Evolutionary conservation across 257 asterid species (phyloP).

Genomic region (Leptodermis oblonga): DNA sequence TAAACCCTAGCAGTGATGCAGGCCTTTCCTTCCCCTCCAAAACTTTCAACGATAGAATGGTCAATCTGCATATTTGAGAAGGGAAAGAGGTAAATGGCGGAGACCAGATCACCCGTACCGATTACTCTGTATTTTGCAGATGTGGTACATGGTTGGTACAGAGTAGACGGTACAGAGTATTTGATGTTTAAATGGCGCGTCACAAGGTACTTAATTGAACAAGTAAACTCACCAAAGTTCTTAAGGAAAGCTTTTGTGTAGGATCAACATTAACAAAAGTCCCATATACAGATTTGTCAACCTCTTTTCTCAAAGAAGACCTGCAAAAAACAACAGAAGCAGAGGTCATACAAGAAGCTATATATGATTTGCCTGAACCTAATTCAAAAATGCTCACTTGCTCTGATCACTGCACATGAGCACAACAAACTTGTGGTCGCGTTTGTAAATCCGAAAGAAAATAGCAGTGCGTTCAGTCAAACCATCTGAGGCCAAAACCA

Average conservation of each 20-base stretch:
- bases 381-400: conserved; percentile 17
- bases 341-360: neutral
- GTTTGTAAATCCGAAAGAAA: conserved; percentile 25
- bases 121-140: no score
- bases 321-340: conserved; percentile 2
- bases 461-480: conserved; percentile 31
- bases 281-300: conserved; percentile 23
- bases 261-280: conserved; percentile 29
- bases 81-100: no score
- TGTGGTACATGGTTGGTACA: no score
- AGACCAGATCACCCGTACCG: no score
- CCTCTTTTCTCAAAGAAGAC: conserved; percentile 25
- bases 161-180: no score
- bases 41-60: conserved; percentile 37
- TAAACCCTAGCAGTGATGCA: conserved; percentile 38
- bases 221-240: conserved; percentile 33
- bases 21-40: conserved; percentile 29
- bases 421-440: conserved; percentile 16
- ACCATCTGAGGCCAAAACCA: conserved; percentile 30
- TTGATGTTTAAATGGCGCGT: no score
- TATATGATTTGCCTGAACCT: neutral
- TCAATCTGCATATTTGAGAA: conserved; percentile 20
- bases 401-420: conserved; percentile 40
- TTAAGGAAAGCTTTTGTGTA: conserved; percentile 20
- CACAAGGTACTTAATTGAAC: neutral